Percentiles rank a stretch among this genome's conserved stretches.
phyloP scores from a whole-genome alignment of 768 basidiomycete species.

The Gyrodon lividus region DNA sequence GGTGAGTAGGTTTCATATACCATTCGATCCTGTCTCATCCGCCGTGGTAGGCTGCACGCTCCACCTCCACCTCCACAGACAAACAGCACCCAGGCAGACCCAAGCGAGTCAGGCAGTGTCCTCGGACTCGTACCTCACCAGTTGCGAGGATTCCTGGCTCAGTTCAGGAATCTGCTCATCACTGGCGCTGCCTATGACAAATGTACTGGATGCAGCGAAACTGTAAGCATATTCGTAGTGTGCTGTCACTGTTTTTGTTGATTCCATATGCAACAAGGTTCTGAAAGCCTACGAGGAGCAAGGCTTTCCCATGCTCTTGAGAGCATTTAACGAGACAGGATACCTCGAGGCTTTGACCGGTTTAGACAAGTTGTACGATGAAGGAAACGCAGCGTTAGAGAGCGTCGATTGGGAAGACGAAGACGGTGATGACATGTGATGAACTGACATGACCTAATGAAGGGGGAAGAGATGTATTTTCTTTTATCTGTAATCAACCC shows the following conservation, averaged over 20 bases:
- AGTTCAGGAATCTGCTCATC: constrained; percentile 82
- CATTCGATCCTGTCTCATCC: background rate
- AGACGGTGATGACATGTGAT: constrained; percentile 16
- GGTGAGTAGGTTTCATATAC: constrained; percentile 45
- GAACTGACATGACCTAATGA: too few relatives aligned
- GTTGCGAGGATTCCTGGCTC: constrained; percentile 83
- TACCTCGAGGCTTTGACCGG: constrained; percentile 78
- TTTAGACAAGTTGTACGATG: constrained; percentile 70
- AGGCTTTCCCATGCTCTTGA: constrained; percentile 76
- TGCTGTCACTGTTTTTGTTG: background rate
- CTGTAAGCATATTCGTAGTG: constrained; percentile 41
- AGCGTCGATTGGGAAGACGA: constrained; percentile 78
- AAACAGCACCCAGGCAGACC: constrained; percentile 28
- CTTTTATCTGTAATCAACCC: too few relatives aligned
- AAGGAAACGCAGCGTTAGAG: constrained; percentile 71
- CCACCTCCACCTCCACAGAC: constrained; percentile 61
- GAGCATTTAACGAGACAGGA: constrained; percentile 79
- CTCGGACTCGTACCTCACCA: constrained; percentile 94
- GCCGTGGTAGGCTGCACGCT: constrained; percentile 51
- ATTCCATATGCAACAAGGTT: constrained; percentile 46
- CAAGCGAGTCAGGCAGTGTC: constrained; percentile 43
- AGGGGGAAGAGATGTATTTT: too few relatives aligned
- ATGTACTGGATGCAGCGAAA: constrained; percentile 90
- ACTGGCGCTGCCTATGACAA: constrained; percentile 82
- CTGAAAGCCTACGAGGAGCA: constrained; percentile 76